Evolutionary conservation across 805 yeast species (phyloP), one percentile per base, ranked within the genome.

Genomic region (Candida schatavii): DNA sequence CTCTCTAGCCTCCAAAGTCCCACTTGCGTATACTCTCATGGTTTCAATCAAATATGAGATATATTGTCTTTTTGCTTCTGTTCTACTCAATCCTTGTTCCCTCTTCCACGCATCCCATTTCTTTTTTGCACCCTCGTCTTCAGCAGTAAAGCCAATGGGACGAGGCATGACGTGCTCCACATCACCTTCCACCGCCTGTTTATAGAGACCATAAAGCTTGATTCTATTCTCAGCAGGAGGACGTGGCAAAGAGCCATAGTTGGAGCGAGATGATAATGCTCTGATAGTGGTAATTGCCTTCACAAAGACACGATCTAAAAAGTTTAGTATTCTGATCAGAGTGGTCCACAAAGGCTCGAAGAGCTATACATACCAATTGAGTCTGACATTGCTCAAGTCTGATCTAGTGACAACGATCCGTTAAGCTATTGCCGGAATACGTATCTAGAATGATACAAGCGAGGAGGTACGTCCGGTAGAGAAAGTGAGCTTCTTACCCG

Each of bases 111-210:
- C 88, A 51, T 85, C 90, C 84, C 89, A 85, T 57, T 88, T 87
- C 50, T 80, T 74, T 54, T 77, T 77, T 7, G 83, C 84, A 3
- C 81, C 82, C 48, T 75, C 83, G 52, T 80, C 87, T 48, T 81
- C 88, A 6, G 77, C 68, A 1, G 76, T 61, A 32, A 58, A 61
- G 3, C 89, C 90, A 1, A 62, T 60, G 0, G 91, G 91, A 36
- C 88, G 65, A 2, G 75, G 74, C 79, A 85, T 75, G 32, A 83
- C 70, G 2, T 83, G 83, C 37, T 74, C 76, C 6, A 85, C 88
- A 57, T 88, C 80, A 5, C 96, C 96, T 61, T 86, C 91, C 4
- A 95, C 88, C 2, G 95, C 90, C 57, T 88, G 96, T 54, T 88
- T 88, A 64, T 87, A 88, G 39, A 88, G 71, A 0, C 95, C 96